Conservation (phyloP, 2,329 filamentous ascomycete genomes). For the Monilinia vaccinii-corymbosi region DNA sequence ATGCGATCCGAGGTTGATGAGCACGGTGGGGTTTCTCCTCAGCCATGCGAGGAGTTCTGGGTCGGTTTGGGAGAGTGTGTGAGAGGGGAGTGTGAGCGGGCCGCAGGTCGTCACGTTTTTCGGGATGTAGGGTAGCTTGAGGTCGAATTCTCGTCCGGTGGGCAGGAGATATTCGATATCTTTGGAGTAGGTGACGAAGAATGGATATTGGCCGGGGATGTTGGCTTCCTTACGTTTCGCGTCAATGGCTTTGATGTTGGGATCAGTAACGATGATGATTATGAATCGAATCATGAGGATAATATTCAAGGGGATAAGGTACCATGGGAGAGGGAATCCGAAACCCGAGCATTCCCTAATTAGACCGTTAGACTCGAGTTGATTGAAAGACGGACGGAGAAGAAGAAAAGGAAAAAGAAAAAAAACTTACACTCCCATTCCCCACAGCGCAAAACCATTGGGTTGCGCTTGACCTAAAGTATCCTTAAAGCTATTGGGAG, state of each 20-base stretch:
- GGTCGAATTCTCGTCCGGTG: conserved; percentile 20
- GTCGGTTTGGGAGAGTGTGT: conserved; percentile 32
- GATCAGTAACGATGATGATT: conserved; percentile 15
- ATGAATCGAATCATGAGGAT: conserved; percentile 30
- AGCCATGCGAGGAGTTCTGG: conserved; percentile 38
- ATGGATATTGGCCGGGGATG: conserved; percentile 19
- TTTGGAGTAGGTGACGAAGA: conserved; percentile 27
- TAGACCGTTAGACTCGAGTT: neutral
- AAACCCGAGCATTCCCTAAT: conserved; percentile 31
- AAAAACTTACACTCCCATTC: conserved; percentile 32
- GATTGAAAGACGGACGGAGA: neutral
- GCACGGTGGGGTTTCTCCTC: conserved; percentile 33
- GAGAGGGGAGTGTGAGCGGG: conserved; percentile 35
- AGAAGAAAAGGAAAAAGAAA: neutral
- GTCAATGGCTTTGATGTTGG: conserved; percentile 19
- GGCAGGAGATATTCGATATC: conserved; percentile 25
- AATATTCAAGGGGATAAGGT: conserved; percentile 35
- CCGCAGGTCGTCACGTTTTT: conserved; percentile 38
- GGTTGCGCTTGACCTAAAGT: conserved; percentile 34
- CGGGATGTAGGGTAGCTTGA: conserved; percentile 35
- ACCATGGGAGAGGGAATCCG: conserved; percentile 38
- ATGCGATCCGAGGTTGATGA: conserved; percentile 40
- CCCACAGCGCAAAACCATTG: conserved; percentile 29
- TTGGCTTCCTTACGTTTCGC: conserved; percentile 23
- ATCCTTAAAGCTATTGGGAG: conserved; percentile 38